phyloP scores from a whole-genome alignment of 306 rosid species.

The Gastrolobium bilobum region DNA sequence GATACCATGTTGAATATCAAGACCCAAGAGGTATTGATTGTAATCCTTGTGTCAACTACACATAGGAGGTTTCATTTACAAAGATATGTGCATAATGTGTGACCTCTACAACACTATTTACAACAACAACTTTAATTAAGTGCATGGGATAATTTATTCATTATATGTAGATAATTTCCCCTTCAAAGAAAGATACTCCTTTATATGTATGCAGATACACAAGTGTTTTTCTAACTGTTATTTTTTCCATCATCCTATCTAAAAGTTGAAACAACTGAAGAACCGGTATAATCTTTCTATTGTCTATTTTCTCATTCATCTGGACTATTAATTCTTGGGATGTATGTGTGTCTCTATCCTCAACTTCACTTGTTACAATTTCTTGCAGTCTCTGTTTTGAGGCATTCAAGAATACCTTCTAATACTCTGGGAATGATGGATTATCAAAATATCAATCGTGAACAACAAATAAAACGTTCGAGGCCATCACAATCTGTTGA shows the following conservation, averaged over 20 bases:
- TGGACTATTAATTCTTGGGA: neutral
- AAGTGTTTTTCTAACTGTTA: neutral
- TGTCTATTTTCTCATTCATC: neutral
- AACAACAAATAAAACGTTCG: constrained; percentile 62
- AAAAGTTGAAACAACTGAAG: constrained; percentile 18
- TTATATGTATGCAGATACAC: neutral
- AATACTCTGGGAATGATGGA: constrained; percentile 66
- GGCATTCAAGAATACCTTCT: constrained; percentile 64
- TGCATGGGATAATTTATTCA: constrained; percentile 9
- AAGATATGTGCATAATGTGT: too few relatives aligned
- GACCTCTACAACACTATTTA: too few relatives aligned
- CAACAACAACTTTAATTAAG: too few relatives aligned
- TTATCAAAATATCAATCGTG: constrained; percentile 54
- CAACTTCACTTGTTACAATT: constrained; percentile 31
- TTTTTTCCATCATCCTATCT: constrained; percentile 6
- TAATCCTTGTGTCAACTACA: too few relatives aligned
- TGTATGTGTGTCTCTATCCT: constrained; percentile 9
- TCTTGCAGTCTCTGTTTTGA: constrained; percentile 60
- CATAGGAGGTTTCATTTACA: too few relatives aligned
- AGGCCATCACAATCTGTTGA: constrained; percentile 64
- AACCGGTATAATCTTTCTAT: constrained; percentile 4
- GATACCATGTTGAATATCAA: too few relatives aligned
- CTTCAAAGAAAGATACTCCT: neutral
- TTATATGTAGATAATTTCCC: neutral
- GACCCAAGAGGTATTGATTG: too few relatives aligned